Evolutionary conservation across 306 rosid species (phyloP).

Genomic region (Ochetophila trinervis): DNA sequence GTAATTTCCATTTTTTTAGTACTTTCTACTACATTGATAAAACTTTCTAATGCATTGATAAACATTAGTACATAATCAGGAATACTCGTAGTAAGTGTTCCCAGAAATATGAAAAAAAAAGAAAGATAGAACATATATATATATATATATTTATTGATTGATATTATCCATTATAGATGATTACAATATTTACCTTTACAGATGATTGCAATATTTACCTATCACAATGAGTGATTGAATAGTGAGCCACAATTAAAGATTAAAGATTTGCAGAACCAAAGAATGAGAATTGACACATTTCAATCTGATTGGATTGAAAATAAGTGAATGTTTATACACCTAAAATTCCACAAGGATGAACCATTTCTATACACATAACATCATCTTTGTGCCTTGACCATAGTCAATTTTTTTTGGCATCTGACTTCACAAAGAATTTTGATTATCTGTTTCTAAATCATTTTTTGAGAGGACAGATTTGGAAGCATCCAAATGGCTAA

Average conservation of each 20-base stretch:
- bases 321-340: slow-evolving; percentile 20
- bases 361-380: background rate
- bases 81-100: too few relatives aligned
- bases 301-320: slow-evolving; percentile 1
- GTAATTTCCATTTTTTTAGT: too few relatives aligned
- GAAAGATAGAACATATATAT: too few relatives aligned
- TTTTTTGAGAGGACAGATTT: slow-evolving; percentile 41
- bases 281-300: background rate
- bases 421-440: background rate
- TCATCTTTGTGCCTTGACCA: slow-evolving; percentile 6
- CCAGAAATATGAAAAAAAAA: too few relatives aligned
- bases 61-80: too few relatives aligned
- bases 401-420: background rate
- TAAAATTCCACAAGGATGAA: slow-evolving; percentile 11
- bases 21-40: too few relatives aligned
- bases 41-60: too few relatives aligned
- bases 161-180: background rate
- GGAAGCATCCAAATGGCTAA: slow-evolving; percentile 70
- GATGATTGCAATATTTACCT: background rate
- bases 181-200: background rate
- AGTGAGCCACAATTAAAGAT: background rate
- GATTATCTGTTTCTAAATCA: slow-evolving; percentile 15
- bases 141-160: background rate
- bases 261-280: background rate
- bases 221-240: background rate